Evolutionary conservation across 345 rosid genomes (phyloP), one percentile per base, ranked within the genome.

Genomic region (Arabis hirsuta): DNA sequence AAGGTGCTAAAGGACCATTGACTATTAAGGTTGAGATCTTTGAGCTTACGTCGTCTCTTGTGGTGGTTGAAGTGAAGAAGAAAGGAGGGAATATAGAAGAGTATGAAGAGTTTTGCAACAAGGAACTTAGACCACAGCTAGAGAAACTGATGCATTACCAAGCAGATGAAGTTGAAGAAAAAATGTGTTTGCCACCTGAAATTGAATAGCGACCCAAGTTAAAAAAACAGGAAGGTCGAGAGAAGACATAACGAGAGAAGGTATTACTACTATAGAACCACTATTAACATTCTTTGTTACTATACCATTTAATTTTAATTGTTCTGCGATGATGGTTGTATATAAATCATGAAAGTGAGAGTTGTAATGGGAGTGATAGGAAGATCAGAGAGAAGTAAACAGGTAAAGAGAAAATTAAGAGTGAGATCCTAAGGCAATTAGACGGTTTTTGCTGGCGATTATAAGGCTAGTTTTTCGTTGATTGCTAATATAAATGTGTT

Each of bases 41-140:
- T 51, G 92, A 87, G 65, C 55, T 87, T 55, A 89, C 89, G 9
- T 74, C 87, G 6, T 70, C 76, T 11, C 80, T 92, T 81, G 90
- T 85, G 48, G 85, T 92, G 52, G 86, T 92, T 65, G 98, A 92
- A 71, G 96, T 92, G 27, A 90, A 83, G 96, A 92, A 88, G 86
- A 90, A 92, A 82, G 90, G 96, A 68, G 98, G 98, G n/a, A 88
- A 88, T 34, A 82, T 53, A 77, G 86, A 82, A 65, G 98, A 92
- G 79, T 92, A 87, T 26, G 98, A 88, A 32, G 96, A 92, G 16
- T 92, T 92, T 50, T 92, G 89, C 73, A 79, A 81, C 52, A 85
- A 61, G 59, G 96, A 87, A 72, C 79, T 92, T 84, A 88, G 71
- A 84, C 96, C 96, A 34, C 89, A 87, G 29, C 77, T 92, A 57